phyloP scores from a whole-genome alignment of 768 basidiomycete species.

The Botryobasidium botryosum region DNA sequence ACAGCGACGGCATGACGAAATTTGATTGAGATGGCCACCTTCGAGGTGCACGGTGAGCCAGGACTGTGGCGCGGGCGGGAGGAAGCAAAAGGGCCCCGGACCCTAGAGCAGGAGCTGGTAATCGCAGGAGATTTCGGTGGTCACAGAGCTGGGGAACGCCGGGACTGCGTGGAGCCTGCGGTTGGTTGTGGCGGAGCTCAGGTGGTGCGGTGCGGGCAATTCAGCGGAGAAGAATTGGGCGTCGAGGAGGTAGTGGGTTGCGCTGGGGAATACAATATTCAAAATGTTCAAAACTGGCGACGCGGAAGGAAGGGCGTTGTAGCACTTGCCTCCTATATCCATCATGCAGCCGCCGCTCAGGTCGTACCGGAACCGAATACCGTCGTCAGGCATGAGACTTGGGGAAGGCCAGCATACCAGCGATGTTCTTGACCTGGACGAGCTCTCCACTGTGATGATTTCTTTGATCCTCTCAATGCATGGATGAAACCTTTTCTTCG shows the following conservation, averaged over 20 bases:
- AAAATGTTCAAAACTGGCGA: not conserved
- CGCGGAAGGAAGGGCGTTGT: too few species aligned
- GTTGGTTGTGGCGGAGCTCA: conserved; percentile 15
- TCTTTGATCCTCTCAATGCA: conserved; percentile 34
- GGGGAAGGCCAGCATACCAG: conserved; percentile 27
- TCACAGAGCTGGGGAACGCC: conserved; percentile 18
- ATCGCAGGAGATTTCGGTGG: conserved; percentile 21
- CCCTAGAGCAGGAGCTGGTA: conserved; percentile 16
- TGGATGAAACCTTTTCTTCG: conserved; percentile 57
- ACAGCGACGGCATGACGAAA: conserved; percentile 29
- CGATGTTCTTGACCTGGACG: conserved; percentile 32
- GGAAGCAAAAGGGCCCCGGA: conserved; percentile 18
- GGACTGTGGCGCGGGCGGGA: conserved; percentile 26
- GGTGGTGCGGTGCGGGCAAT: conserved; percentile 15
- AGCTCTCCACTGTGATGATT: conserved; percentile 38
- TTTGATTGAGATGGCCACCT: conserved; percentile 27
- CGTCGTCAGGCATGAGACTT: conserved; percentile 13
- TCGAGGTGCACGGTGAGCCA: conserved; percentile 27
- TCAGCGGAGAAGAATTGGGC: conserved; percentile 27
- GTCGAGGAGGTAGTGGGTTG: conserved; percentile 31
- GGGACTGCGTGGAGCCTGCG: conserved; percentile 19
- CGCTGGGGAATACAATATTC: conserved; percentile 30
- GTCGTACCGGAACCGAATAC: conserved; percentile 36
- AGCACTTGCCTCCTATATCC: conserved; percentile 35
- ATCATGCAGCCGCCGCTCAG: conserved; percentile 43